Base-by-base conservation (phyloP, 495 filamentous ascomycete genomes). In the Podospora sp. region DNA sequence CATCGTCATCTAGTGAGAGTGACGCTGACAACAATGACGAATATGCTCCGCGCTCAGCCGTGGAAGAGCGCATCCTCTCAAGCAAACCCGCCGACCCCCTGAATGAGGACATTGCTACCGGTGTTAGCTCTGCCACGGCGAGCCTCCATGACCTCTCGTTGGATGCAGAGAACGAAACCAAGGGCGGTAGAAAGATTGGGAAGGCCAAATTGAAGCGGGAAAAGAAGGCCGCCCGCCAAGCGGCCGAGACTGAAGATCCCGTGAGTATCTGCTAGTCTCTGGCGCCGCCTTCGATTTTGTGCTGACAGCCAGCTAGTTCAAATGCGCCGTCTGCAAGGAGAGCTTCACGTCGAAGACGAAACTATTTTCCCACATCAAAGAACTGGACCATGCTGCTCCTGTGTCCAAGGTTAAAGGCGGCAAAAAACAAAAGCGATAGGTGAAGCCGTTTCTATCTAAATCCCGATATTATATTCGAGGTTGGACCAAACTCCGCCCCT, bases 171-270 rank as follows among this genome's bases (percentile, higher is more conserved):
- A 65, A 70, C 22, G 65, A 63, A 2, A 67, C 3, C 53, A 74
- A 7, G 52, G 62, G 72, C 16, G 68, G 65, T 40, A 82, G 77
- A 63, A 92, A 90, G 69, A 49, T 91, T 2, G 94, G 95, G 25
- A 97, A 94, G 76, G 95, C 95, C 9, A 97, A 94, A 74, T 85
- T 90, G 66, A 97, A 92, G 75, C 86, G 91, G 52, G 90, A 91
- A 50, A 97, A 93, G 76, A 92, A 87, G 72, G 90, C 90, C 20
- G 90, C 91, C 27, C 84, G 87, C 36, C 78, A 85, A 63, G 82
- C 86, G 21, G 75, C 77, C 20, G 77, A 75, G 20, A 67, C 78
- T 2, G 70, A 74, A 12, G 74, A 75, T 56, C 62, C 71, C 50
- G 82, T 82, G 73, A 72, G 76, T 74, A 26, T 58, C 52, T 55